These are phyloP conservation scores for Aspergillus sp. DNA, from an alignment of 2,329 filamentous ascomycete genomes.

Conservation along the genomic window DNA sequence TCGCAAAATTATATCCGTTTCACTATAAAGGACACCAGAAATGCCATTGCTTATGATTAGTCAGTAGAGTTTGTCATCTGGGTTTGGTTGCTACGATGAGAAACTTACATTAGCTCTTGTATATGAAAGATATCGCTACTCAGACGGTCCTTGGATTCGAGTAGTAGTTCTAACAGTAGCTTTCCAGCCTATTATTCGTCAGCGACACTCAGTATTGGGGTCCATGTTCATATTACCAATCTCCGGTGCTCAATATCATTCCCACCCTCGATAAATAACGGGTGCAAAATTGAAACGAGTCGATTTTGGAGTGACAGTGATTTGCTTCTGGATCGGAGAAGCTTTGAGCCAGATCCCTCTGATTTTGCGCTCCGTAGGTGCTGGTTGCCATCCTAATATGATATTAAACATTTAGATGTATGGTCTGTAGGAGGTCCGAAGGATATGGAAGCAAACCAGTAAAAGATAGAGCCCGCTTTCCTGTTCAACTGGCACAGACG, in stretches of 20 bases:
- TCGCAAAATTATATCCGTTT: conserved; percentile 10
- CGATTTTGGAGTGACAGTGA: neutral
- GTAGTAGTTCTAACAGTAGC: conserved; percentile 16
- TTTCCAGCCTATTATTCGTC: conserved; percentile 17
- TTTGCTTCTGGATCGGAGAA: no score
- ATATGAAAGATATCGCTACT: no score
- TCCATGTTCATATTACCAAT: conserved; percentile 11
- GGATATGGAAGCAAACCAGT: conserved; percentile 6
- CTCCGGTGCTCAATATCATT: conserved; percentile 3
- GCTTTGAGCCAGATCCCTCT: no score
- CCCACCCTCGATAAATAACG: conserved; percentile 4
- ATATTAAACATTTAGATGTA: neutral
- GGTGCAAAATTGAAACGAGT: neutral
- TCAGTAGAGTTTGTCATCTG: neutral
- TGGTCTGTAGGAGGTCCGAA: conserved; percentile 1
- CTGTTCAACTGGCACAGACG: conserved; percentile 1
- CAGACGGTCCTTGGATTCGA: conserved; percentile 4
- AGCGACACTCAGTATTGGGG: conserved; percentile 3
- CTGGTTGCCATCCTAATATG: no score
- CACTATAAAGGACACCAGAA: conserved; percentile 6
- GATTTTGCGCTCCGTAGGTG: no score
- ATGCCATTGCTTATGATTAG: conserved; percentile 1
- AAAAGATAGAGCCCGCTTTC: conserved; percentile 12
- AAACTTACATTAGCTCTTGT: neutral
- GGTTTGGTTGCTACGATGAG: neutral